Base-by-base conservation (phyloP, 768 basidiomycete species). In the Imleria badia region DNA sequence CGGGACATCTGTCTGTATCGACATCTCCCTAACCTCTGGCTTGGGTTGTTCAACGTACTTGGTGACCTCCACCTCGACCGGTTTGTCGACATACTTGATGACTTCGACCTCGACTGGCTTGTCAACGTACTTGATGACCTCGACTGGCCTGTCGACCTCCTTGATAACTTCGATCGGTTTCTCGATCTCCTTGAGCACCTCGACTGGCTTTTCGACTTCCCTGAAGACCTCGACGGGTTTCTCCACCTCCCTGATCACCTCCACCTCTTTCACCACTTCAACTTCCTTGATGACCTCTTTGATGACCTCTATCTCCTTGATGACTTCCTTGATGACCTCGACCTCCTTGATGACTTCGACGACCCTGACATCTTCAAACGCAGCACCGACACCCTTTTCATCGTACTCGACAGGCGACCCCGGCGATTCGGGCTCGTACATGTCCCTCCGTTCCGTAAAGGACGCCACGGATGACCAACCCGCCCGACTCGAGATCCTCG, bases 1-100 rank as follows among this genome's bases (percentile, higher is more conserved):
- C 22, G 72, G 66, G 46, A 79, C 78, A 56, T 94, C 91, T 2
- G 91, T 93, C 73, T 94, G 91, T 33, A 86, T 83, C 4, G 84
- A 87, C 55, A 84, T 88, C 61, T 94, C 91, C 65, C 76, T 84
- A 31, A 82, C 72, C 60, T 89, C 85, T 0, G 84, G 82, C 66
- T 84, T 88, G 12, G 81, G 82, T 19, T 70, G 70, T 9, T 70
- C 69, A 12, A 61, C 29, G 20, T 61, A 62, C 40, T 62, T 62
- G 52, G 33, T 60, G 54, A 64, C 64, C 35, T 62, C 58, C 9
- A 59, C 49, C 30, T 62, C 58, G 26, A 66, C 58, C 35, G 81
- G 83, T 13, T 71, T 70, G 13, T 70, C 67, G 22, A 66, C 58
- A 20, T 64, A 59, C 51, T 62, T 70, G 51, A 66, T 54, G 12